These are phyloP conservation scores for Carex parvula DNA, from an alignment of 176 grass and related monocot genomes.

Conservation along the genomic window DNA sequence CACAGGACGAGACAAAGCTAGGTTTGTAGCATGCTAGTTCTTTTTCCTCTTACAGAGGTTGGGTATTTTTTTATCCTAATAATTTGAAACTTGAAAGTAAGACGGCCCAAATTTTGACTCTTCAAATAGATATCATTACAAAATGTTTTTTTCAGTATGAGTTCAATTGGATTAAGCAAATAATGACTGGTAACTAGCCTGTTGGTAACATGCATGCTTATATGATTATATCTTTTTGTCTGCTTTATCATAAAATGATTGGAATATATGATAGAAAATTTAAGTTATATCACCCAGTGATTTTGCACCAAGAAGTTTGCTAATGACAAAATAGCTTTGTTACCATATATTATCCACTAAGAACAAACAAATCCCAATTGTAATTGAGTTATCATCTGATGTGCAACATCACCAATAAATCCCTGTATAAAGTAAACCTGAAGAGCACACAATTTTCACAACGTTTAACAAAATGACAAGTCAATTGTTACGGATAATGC, in stretches of 20 bases:
- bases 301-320: not conserved
- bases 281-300: not conserved
- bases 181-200: not conserved
- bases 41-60: not conserved
- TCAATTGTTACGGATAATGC: conserved; percentile 3
- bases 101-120: not conserved
- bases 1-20: not conserved
- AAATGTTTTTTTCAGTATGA: not conserved
- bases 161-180: not conserved
- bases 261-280: not conserved
- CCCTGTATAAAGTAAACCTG: not conserved
- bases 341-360: not conserved
- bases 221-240: not conserved
- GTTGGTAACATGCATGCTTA: not conserved
- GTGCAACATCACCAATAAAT: not conserved
- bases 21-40: not conserved
- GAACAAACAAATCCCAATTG: not conserved
- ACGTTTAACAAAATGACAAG: not conserved
- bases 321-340: not conserved
- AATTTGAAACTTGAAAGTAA: not conserved
- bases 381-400: not conserved
- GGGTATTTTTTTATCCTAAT: not conserved
- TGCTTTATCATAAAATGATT: not conserved
- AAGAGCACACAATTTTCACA: not conserved
- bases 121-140: not conserved